These are phyloP conservation scores for Sporobolomyces phaffii DNA, from an alignment of 768 basidiomycete species.

Conservation along the genomic window DNA sequence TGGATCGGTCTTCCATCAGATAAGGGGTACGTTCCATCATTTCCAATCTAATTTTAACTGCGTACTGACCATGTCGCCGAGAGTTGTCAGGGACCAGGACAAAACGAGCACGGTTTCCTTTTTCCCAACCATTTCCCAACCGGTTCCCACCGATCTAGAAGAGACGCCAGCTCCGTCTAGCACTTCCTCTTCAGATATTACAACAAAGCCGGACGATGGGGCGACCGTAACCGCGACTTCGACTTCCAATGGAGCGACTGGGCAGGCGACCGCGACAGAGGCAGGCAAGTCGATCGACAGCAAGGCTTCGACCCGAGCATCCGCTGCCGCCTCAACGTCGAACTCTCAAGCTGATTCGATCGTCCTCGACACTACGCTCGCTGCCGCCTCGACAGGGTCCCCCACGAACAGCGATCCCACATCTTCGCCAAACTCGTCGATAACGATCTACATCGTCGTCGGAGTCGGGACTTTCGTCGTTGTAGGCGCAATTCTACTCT, in stretches of 20 bases:
- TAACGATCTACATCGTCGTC: not conserved
- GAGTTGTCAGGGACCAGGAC: not conserved
- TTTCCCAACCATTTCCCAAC: constrained; percentile 1
- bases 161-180: not conserved
- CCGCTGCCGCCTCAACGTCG: too few species aligned
- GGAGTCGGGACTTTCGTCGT: not conserved
- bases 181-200: not conserved
- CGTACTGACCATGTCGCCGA: not conserved
- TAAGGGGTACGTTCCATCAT: not conserved
- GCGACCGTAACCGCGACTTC: not conserved
- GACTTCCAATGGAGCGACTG: not conserved
- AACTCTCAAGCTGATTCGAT: too few species aligned
- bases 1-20: not conserved
- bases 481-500: not conserved
- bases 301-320: too few species aligned
- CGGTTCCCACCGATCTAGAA: not conserved
- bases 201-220: not conserved
- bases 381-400: not conserved
- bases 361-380: not conserved
- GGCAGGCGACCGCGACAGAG: not conserved
- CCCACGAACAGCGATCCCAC: too few species aligned
- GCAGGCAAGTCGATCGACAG: not conserved
- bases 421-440: not conserved
- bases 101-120: not conserved
- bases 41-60: not conserved